These are phyloP conservation scores for Scedosporium apiospermum DNA, from an alignment of 2,329 filamentous ascomycete species.

Conservation along the genomic window DNA sequence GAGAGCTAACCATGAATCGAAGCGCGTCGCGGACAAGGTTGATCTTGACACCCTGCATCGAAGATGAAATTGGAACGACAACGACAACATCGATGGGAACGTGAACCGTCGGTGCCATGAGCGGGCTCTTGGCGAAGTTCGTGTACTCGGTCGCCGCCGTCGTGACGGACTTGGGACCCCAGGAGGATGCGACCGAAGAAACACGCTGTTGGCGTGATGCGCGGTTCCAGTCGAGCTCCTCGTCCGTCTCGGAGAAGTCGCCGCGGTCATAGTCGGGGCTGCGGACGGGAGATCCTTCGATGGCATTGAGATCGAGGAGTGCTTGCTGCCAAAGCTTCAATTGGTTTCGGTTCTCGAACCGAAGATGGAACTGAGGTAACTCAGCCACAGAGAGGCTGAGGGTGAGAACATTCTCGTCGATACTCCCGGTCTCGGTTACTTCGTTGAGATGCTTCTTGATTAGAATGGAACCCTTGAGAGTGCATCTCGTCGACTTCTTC, in stretches of 20 bases:
- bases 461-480: constrained; percentile 91
- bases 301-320: constrained; percentile 69
- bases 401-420: constrained; percentile 77
- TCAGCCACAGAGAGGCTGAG: constrained; percentile 86
- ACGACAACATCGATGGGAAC: constrained; percentile 93
- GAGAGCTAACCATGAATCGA: constrained; percentile 79
- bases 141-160: constrained; percentile 92
- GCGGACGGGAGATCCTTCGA: constrained; percentile 53
- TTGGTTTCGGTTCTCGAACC: constrained; percentile 75
- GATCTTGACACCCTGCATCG: constrained; percentile 99
- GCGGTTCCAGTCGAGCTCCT: constrained; percentile 64
- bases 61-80: constrained; percentile 93
- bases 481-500: constrained; percentile 65
- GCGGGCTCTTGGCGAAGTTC: constrained; percentile 48
- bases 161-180: constrained; percentile 72
- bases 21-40: constrained; percentile 85
- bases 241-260: constrained; percentile 73
- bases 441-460: constrained; percentile 97
- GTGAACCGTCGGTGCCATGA: constrained; percentile 51
- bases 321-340: constrained; percentile 87
- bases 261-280: constrained; percentile 69
- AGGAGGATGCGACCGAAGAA: constrained; percentile 74
- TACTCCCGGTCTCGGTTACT: constrained; percentile 59
- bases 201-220: constrained; percentile 52
- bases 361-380: constrained; percentile 86